Base-by-base conservation (phyloP, 1,284 basidiomycete genomes). In the Ganoderma lingzhi region DNA sequence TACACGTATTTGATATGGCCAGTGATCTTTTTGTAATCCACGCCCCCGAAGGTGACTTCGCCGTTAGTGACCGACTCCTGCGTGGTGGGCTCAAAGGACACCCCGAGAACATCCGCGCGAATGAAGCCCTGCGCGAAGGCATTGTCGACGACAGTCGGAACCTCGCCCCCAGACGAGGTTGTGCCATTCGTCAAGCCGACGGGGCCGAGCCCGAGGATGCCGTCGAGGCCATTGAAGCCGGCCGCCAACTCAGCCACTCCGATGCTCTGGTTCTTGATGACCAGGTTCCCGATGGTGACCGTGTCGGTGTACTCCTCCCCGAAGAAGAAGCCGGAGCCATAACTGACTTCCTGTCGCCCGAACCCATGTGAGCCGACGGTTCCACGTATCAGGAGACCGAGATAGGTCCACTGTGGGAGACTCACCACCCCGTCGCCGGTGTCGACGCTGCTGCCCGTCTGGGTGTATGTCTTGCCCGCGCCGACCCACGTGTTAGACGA, bases 401-500 rank as follows among this genome's bases (percentile, higher is more conserved):
- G 45, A n/a, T n/a, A 48, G 10, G n/a, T 15, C 44, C 44, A 15
- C 41, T 42, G 41, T 12, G 14, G 12, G 44, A 76, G 23, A 78
- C 48, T 28, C 30, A 28, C 62, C 23, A 56, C 42, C 69, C 37
- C 62, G 19, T 76, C 65, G 37, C 73, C 74, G 6, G 77, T 78
- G 48, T 71, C 70, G 23, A 60, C 63, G 66, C 86, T 87, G 62
- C 86, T 86, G 71, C 79, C 80, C 1, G 89, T 90, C 69, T 71
- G 58, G 17, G 77, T 77, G 72, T 88, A 90, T 0, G 77, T 15
- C 23, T 67, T 78, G 23, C 42, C 70, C 14, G 88, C 87, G 32
- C 89, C 89, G 59, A 91, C 80, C 90, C 90, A 91, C 8, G 89
- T 91, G 80, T 90, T 90, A 30, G 89, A 89, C 65, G 77, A 78